Evolutionary conservation across 1,139 yeast genomes (phyloP).

Genomic region (Wickerhamomyces sp.): DNA sequence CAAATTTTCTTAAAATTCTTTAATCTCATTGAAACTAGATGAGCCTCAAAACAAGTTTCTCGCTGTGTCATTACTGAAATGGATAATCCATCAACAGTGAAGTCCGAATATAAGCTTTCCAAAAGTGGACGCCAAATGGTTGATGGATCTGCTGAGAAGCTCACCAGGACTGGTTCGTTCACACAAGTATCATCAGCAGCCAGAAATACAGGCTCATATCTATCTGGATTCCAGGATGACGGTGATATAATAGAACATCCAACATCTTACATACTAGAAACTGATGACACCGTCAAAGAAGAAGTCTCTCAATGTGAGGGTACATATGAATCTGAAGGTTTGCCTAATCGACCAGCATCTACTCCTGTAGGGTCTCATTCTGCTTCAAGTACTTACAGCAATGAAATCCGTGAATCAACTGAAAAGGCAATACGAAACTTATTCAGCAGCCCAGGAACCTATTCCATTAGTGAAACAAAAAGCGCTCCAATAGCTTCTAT

Average conservation of each 20-base stretch:
- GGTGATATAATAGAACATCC: constrained; percentile 7
- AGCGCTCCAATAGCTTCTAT: background rate
- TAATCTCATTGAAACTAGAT: too few relatives aligned
- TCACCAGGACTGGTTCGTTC: background rate
- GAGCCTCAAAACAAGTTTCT: too few relatives aligned
- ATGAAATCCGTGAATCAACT: background rate
- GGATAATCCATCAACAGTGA: too few relatives aligned
- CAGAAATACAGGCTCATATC: background rate
- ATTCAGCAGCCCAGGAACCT: background rate
- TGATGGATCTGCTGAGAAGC: too few relatives aligned
- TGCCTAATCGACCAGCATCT: too few relatives aligned
- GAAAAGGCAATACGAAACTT: too few relatives aligned
- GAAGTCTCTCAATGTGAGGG: background rate
- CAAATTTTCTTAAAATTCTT: too few relatives aligned
- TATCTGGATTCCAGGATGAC: constrained; percentile 5
- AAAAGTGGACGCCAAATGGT: too few relatives aligned
- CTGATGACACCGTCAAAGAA: constrained; percentile 4
- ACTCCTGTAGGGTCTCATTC: background rate
- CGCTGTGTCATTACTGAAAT: too few relatives aligned
- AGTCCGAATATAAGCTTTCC: too few relatives aligned
- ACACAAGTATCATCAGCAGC: background rate
- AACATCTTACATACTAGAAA: constrained; percentile 11
- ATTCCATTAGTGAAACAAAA: background rate
- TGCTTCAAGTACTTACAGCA: background rate
- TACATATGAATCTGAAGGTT: background rate